Conservation (phyloP, 2,329 filamentous ascomycete species). For the Apiospora kogelbergensis region DNA sequence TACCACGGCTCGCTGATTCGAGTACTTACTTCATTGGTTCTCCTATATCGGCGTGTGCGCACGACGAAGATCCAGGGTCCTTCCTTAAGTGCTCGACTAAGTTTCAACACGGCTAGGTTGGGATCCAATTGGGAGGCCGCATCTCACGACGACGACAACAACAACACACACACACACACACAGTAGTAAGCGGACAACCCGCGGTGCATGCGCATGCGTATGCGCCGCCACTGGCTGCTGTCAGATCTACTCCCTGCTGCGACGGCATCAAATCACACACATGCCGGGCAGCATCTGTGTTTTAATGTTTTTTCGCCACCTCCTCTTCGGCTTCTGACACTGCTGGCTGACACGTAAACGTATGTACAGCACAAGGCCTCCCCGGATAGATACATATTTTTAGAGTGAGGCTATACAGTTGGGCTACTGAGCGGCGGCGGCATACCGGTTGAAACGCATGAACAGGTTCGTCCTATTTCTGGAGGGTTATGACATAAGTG, state of each 20-base stretch:
- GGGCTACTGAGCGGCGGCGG: background rate
- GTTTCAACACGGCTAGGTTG: background rate
- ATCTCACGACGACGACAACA: background rate
- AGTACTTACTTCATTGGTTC: background rate
- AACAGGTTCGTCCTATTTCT: conserved; percentile 6
- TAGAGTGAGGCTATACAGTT: conserved; percentile 1
- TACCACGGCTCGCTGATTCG: background rate
- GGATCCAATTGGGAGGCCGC: background rate
- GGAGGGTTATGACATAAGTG: background rate
- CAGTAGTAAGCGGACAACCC: background rate
- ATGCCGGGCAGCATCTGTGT: background rate
- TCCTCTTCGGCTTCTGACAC: background rate
- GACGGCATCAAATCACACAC: background rate
- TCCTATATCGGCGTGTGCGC: background rate
- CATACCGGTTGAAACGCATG: background rate
- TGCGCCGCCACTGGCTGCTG: background rate
- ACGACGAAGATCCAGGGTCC: background rate
- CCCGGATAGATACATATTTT: background rate
- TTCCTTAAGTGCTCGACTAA: background rate
- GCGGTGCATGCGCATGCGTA: background rate
- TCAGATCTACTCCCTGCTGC: background rate
- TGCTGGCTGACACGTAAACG: background rate
- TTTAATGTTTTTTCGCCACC: background rate
- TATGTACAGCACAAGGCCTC: background rate
- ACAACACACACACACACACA: background rate